Evolutionary conservation across 2,329 filamentous ascomycete genomes (phyloP).

Genomic region (Lasiodiplodia sp.): DNA sequence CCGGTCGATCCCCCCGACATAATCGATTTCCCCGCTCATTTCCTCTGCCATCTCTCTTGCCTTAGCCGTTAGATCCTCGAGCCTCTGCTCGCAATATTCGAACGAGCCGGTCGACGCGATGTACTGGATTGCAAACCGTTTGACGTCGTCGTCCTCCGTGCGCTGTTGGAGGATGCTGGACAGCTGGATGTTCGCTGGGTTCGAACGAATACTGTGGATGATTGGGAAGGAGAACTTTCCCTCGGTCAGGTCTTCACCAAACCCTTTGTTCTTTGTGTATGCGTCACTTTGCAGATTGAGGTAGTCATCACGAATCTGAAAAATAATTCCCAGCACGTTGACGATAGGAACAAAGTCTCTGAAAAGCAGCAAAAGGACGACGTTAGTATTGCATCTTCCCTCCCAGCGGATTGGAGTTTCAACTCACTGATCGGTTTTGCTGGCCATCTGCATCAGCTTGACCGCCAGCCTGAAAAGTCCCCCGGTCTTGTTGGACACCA

Average conservation of each 20-base stretch:
- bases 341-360: slow-evolving; percentile 84
- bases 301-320: slow-evolving; percentile 94
- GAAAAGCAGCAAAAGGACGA: slow-evolving; percentile 3
- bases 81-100: neutral
- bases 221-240: slow-evolving; percentile 97
- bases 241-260: slow-evolving; percentile 94
- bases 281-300: slow-evolving; percentile 71
- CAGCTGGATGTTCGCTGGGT: slow-evolving; percentile 77
- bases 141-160: slow-evolving; percentile 84
- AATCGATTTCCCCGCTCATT: neutral
- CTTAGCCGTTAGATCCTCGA: neutral
- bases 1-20: neutral
- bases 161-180: slow-evolving; percentile 94
- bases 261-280: slow-evolving; percentile 75
- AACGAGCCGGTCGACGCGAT: slow-evolving; percentile 66
- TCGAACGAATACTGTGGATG: slow-evolving; percentile 86
- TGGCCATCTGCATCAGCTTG: slow-evolving; percentile 75
- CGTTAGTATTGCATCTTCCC: slow-evolving; percentile 56
- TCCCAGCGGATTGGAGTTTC: slow-evolving; percentile 48
- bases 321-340: slow-evolving; percentile 83
- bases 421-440: neutral
- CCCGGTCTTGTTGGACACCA: slow-evolving; percentile 91
- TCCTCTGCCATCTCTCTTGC: neutral
- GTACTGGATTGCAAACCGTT: slow-evolving; percentile 86
- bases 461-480: slow-evolving; percentile 84